phyloP scores from a whole-genome alignment of 331 rosid species.

The Rhamnella rubrinervis region DNA sequence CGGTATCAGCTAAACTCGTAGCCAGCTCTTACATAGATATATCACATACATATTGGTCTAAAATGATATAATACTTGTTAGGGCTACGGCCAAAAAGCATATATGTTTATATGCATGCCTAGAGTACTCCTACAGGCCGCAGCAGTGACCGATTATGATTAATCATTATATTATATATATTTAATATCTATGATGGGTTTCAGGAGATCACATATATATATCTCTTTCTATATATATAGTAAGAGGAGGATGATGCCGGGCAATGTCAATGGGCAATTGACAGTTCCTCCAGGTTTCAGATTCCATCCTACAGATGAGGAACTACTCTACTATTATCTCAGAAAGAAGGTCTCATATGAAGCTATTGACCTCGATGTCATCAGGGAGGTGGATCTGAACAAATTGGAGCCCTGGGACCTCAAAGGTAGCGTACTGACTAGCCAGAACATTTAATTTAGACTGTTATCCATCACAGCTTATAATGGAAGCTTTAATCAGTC shows the following conservation, averaged over 20 bases:
- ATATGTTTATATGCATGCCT: no score
- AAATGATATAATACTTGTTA: no score
- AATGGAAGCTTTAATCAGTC: no score
- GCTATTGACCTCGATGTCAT: slow-evolving; percentile 95
- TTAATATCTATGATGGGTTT: not conserved
- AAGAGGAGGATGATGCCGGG: slow-evolving; percentile 41
- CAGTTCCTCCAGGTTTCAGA: slow-evolving; percentile 95
- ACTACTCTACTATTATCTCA: slow-evolving; percentile 92
- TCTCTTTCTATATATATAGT: not conserved
- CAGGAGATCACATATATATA: not conserved
- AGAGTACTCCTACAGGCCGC: no score
- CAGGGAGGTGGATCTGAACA: slow-evolving; percentile 90
- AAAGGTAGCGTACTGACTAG: slow-evolving; percentile 49
- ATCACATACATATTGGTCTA: no score
- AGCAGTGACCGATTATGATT: no score
- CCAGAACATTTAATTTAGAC: no score
- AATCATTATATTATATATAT: no score
- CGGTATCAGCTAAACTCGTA: no score
- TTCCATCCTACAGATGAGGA: slow-evolving; percentile 98
- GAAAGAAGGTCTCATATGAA: slow-evolving; percentile 95
- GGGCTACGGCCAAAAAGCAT: no score
- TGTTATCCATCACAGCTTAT: no score
- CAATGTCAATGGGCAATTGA: slow-evolving; percentile 74
- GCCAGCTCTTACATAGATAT: no score
- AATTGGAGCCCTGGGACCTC: slow-evolving; percentile 98